Base-by-base conservation (phyloP, 2,329 filamentous ascomycete species). In the Sporothrix humicola region DNA sequence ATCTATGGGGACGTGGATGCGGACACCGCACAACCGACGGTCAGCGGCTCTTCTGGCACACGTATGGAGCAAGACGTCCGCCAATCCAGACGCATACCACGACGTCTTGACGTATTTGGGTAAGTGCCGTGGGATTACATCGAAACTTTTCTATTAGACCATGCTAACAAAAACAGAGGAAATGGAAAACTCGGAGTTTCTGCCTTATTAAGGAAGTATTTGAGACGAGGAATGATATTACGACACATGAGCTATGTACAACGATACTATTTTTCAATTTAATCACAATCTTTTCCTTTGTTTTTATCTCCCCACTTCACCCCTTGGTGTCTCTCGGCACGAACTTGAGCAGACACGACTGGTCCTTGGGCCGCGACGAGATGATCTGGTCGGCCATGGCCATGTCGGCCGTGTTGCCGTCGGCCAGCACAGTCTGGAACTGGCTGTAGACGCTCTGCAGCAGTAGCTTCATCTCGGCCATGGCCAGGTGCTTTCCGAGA, bases 311-410 rank as follows among this genome's bases (percentile, higher is more conserved):
- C 5, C 6, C 8, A 23, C 2, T 17, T 37, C 6, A 17, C 10
- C 8, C 13, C 15, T 13, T 13, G 4, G 6, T 20, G 17, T 74
- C 73, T 26, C 79, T 72, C 0, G 83, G 81, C 79, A 58, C 31
- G 48, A 89, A 86, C 71, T 80, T 82, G 69, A 92, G 79, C 73
- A 88, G 80, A 77, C 90, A 92, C 72, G 80, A 86, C 79, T 91
- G 86, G 8, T 86, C 89, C 68, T 84, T 79, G 0, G 90, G 90
- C 69, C 90, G 83, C 23, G 89, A 87, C 8, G 90, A 91, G 71
- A 92, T 91, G 59, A 92, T 83, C 78, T 92, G 90, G 77, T 92
- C 90, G n/a, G 88, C 85, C 84, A 91, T 88, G 48, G 84, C 83
- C 90, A 92, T 92, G 42, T 84, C 85, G 3, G 81, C 81, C 77